phyloP scores from a whole-genome alignment of 2,329 filamentous ascomycete genomes.

The Aspergillus thermomutatus region DNA sequence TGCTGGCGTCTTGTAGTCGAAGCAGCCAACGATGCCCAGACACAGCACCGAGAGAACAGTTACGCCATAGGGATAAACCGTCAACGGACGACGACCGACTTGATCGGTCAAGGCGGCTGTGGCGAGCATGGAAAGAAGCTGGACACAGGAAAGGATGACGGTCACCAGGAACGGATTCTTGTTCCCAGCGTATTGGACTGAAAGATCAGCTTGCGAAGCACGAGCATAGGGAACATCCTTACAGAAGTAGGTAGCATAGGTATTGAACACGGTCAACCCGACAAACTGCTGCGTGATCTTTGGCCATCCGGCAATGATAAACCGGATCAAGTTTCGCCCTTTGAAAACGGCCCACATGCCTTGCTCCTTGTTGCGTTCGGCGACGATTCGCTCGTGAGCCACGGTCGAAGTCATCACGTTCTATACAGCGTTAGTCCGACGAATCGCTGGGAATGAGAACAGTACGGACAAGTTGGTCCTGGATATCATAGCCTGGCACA shows the following conservation, averaged over 20 bases:
- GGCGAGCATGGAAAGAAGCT: conserved; percentile 42
- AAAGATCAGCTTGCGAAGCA: background rate
- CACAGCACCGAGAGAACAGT: conserved; percentile 36
- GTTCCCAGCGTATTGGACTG: conserved; percentile 42
- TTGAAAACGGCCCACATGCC: conserved; percentile 35
- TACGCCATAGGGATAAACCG: conserved; percentile 39
- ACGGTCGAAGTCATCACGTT: conserved; percentile 36
- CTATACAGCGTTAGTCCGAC: conserved; percentile 9
- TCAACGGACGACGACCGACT: conserved; percentile 38
- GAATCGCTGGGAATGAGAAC: background rate
- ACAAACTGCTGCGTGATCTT: conserved; percentile 42
- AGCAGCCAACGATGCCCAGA: conserved; percentile 41
- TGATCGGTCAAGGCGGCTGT: conserved; percentile 35
- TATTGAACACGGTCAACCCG: conserved; percentile 39
- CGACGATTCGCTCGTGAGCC: conserved; percentile 28
- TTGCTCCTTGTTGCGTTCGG: conserved; percentile 26
- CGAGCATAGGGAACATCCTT: conserved; percentile 7
- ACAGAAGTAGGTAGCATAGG: conserved; percentile 42
- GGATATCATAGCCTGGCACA: conserved; percentile 30
- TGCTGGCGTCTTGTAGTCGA: conserved; percentile 33
- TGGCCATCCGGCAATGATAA: conserved; percentile 39
- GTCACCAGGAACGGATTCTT: conserved; percentile 43
- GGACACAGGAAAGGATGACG: conserved; percentile 41
- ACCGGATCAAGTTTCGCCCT: conserved; percentile 37
- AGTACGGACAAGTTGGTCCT: conserved; percentile 30